Conservation (phyloP, 192 early-diverging fungal species). For the Linnemannia elongata region DNA sequence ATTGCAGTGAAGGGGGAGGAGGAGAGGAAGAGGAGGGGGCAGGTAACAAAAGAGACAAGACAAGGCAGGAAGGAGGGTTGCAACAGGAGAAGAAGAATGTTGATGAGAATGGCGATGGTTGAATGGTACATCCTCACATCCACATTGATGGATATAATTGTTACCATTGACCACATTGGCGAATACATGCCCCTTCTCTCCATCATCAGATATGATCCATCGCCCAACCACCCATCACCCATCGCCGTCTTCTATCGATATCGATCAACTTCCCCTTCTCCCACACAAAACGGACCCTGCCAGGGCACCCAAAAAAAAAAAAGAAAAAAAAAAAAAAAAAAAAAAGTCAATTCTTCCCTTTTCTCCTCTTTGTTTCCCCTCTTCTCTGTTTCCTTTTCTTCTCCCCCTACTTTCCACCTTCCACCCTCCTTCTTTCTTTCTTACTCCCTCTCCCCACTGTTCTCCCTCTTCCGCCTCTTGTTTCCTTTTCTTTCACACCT, state of each 20-base stretch:
- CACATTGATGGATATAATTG: too few relatives aligned
- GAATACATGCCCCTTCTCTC: too few relatives aligned
- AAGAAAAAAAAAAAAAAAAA: background rate
- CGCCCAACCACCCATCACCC: too few relatives aligned
- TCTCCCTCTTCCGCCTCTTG: background rate
- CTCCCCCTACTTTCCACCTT: too few relatives aligned
- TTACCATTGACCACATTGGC: too few relatives aligned
- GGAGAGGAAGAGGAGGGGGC: background rate
- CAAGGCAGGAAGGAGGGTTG: background rate
- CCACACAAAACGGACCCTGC: too few relatives aligned
- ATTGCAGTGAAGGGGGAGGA: background rate
- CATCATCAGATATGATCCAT: too few relatives aligned
- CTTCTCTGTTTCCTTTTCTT: background rate
- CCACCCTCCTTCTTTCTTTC: background rate
- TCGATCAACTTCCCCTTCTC: too few relatives aligned
- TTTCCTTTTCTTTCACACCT: background rate
- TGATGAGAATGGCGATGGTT: background rate
- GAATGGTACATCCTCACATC: too few relatives aligned
- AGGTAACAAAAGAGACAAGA: background rate
- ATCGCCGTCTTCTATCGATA: too few relatives aligned
- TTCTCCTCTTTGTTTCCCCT: background rate
- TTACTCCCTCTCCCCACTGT: background rate
- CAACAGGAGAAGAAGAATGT: background rate
- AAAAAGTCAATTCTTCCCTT: background rate
- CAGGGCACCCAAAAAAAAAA: background rate